These are phyloP conservation scores for Zizania palustris DNA, from an alignment of 202 grass and related monocot genomes.

Conservation along the genomic window DNA sequence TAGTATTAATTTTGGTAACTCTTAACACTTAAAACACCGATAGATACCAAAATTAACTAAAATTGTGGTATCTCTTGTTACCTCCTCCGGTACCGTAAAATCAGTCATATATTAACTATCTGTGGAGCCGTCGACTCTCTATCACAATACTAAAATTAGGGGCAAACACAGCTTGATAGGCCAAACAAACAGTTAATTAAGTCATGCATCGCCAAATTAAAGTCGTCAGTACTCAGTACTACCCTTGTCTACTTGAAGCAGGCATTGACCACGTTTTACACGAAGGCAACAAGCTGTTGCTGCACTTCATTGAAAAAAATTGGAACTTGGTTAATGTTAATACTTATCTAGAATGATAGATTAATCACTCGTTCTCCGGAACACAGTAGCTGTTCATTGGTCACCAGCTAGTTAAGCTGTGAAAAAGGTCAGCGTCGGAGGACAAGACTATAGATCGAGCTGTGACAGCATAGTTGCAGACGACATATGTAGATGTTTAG, in stretches of 20 bases:
- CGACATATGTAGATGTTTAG: too few species aligned
- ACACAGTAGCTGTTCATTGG: neutral
- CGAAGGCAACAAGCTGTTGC: neutral
- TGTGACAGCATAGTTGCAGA: neutral
- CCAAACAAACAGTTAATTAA: conserved; percentile 7
- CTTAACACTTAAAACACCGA: too few species aligned
- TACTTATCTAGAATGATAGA: neutral
- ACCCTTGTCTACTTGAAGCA: neutral
- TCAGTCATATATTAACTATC: neutral
- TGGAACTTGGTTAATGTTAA: neutral
- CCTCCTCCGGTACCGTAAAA: too few species aligned
- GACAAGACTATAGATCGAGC: neutral
- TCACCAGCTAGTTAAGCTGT: neutral
- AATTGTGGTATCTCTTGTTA: too few species aligned
- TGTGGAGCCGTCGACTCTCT: neutral
- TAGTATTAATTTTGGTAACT: too few species aligned
- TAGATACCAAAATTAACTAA: too few species aligned
- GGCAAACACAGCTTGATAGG: conserved; percentile 6
- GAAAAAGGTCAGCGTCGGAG: neutral
- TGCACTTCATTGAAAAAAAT: neutral
- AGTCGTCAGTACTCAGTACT: neutral
- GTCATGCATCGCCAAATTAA: too few species aligned
- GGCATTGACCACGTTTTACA: neutral
- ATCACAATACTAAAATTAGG: neutral
- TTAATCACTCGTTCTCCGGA: neutral